A percentile compares a stretch with the other conserved stretches of the same genome.
phyloP scores from a whole-genome alignment of 139 green algal genomes.

The Closterium sp. region DNA sequence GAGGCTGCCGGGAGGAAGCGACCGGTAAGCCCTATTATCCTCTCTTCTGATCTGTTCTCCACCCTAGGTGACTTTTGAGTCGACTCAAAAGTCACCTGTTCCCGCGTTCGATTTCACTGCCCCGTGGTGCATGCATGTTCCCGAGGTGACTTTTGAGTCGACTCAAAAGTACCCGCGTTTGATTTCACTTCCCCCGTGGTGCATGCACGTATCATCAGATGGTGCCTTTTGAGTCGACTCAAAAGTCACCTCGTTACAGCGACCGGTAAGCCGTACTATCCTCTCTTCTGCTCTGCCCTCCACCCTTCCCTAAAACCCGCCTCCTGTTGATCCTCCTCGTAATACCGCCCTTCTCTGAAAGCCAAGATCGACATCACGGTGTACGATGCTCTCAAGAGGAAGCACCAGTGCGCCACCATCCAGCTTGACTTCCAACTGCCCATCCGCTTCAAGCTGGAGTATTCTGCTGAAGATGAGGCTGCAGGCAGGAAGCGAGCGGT shows the following conservation, averaged over 20 bases:
- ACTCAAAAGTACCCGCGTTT: no score
- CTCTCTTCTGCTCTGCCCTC: neutral
- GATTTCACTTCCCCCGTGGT: no score
- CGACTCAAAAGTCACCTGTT: no score
- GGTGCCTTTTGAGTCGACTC: no score
- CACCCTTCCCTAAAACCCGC: neutral
- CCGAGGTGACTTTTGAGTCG: no score
- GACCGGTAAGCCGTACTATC: no score
- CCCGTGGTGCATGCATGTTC: no score
- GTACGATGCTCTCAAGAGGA: slow-evolving; percentile 81
- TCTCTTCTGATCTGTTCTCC: no score
- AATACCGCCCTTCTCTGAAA: slow-evolving; percentile 79
- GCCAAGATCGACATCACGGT: slow-evolving; percentile 96
- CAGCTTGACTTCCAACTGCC: slow-evolving; percentile 95
- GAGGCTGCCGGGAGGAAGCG: slow-evolving; percentile 9
- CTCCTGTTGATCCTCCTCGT: neutral
- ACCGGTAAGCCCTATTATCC: neutral
- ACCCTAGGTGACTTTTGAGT: no score
- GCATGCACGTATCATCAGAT: no score
- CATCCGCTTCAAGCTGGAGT: slow-evolving; percentile 82
- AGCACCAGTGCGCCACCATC: slow-evolving; percentile 67
- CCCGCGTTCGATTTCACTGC: no score
- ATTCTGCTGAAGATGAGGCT: slow-evolving; percentile 58
- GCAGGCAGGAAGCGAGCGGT: neutral
- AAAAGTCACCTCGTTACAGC: no score